Conservation (phyloP, 2,329 filamentous ascomycete genomes). For the Fusarium pseudograminearum region DNA sequence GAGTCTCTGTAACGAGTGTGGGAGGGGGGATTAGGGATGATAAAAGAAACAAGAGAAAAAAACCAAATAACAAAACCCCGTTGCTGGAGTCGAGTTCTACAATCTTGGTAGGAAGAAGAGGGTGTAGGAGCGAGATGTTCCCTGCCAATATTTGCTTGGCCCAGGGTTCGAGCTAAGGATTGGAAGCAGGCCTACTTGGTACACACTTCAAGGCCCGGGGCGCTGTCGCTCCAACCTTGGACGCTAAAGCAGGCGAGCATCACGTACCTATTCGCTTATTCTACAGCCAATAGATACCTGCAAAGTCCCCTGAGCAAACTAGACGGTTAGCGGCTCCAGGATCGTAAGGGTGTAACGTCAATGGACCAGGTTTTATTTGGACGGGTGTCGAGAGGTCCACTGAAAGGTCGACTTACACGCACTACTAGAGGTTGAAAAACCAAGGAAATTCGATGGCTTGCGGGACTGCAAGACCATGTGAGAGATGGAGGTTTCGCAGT, state of each 20-base stretch:
- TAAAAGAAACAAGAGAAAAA: slow-evolving; percentile 6
- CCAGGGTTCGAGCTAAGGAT: slow-evolving; percentile 37
- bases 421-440: slow-evolving; percentile 34
- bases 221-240: slow-evolving; percentile 37
- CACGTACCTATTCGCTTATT: slow-evolving; percentile 40
- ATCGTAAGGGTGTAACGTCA: slow-evolving; percentile 47
- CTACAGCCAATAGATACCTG: slow-evolving; percentile 33
- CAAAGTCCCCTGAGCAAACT: slow-evolving; percentile 36
- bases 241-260: slow-evolving; percentile 44
- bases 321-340: slow-evolving; percentile 39
- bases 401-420: slow-evolving; percentile 37
- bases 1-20: slow-evolving; percentile 30
- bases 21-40: slow-evolving; percentile 16
- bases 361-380: slow-evolving; percentile 43
- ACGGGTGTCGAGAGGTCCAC: slow-evolving; percentile 37
- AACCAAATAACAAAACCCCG: slow-evolving; percentile 32
- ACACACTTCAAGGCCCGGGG: slow-evolving; percentile 32
- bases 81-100: slow-evolving; percentile 43
- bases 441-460: slow-evolving; percentile 43
- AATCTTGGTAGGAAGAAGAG: slow-evolving; percentile 39
- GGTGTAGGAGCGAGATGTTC: slow-evolving; percentile 35
- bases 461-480: slow-evolving; percentile 30
- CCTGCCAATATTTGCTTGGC: slow-evolving; percentile 17
- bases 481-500: slow-evolving; percentile 28
- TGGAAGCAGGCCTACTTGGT: not conserved